Base-by-base conservation (phyloP, 2,329 filamentous ascomycete genomes). In the Botryosphaeria dothidea region DNA sequence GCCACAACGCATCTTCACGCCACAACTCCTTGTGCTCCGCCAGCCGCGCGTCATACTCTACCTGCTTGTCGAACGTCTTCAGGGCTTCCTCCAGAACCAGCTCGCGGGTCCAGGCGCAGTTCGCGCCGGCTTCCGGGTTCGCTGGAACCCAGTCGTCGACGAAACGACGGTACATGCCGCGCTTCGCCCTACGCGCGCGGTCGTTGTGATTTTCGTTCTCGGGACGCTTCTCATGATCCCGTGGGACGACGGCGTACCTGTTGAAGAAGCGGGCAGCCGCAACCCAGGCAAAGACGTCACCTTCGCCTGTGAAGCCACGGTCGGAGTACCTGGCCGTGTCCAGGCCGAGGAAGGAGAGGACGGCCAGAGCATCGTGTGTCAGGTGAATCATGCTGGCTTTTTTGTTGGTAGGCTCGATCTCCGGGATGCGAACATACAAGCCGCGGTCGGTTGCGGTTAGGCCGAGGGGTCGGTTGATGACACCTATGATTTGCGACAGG, bases 341-440 rank as follows among this genome's bases (percentile, higher is more conserved):
- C 1, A 94, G 77, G 0, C 86, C 88, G 0, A 93, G 81, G 69
- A 94, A 92, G 0, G 75, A 58, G 15, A 93, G 80, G 0, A 88
- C 82, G 17, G 81, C 71, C 1, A 68, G 68, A 0, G 90, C 87
- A 11, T 90, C 81, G 0, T 75, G 75, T 0, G 88, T 88, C 0
- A 94, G 80, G 15, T 86, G 81, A 1, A 94, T 71, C 65, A 84
- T 84, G 54, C 86, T 79, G 65, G 81, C 81, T 66, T 85, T 86
- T 66, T 80, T 82, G 72, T 92, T 80, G 2, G 79, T 68, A 0
- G 73, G 67, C 70, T 93, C 91, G 36, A 93, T 87, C 72, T 92
- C 88, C 3, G 84, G 82, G 17, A 93, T 83, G 0, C 90, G 85
- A 0, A 94, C 70, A 72, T 84, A 86, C 1, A 95, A 75, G 1